These are phyloP conservation scores for Vicia sativa DNA, from an alignment of 306 rosid genomes.

Conservation along the genomic window DNA sequence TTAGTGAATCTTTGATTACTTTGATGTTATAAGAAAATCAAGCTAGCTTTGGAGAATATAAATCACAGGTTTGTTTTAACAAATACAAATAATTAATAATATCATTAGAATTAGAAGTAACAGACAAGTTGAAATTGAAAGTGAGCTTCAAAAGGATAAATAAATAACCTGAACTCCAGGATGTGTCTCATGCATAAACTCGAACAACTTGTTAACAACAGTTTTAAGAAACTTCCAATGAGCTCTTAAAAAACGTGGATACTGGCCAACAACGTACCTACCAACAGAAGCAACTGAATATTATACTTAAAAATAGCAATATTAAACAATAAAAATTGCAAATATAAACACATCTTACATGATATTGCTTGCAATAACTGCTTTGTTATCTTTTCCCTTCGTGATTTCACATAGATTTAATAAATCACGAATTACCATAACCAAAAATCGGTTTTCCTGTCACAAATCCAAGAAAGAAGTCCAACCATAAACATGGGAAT, in stretches of 20 bases:
- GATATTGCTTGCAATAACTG: constrained; percentile 97
- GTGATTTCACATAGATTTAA: constrained; percentile 93
- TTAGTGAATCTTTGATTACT: too few relatives aligned
- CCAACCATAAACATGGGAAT: constrained; percentile 14
- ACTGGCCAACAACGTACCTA: constrained; percentile 99
- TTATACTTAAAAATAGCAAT: background rate
- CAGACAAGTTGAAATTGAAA: background rate
- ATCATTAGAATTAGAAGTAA: constrained; percentile 27
- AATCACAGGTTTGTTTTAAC: too few relatives aligned
- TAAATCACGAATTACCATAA: constrained; percentile 97
- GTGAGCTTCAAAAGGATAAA: constrained; percentile 6
- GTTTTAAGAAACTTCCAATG: constrained; percentile 98
- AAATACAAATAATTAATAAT: too few relatives aligned
- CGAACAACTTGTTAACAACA: constrained; percentile 93
- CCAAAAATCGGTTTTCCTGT: constrained; percentile 99
- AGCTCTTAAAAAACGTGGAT: constrained; percentile 94
- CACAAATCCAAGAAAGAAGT: constrained; percentile 37
- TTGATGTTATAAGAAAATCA: too few relatives aligned
- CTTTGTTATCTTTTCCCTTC: constrained; percentile 97
- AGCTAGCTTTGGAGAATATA: too few relatives aligned
- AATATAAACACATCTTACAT: constrained; percentile 57
- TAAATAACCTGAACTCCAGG: constrained; percentile 95
- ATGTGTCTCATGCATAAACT: constrained; percentile 98
- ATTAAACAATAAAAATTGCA: background rate
- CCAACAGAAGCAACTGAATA: constrained; percentile 32